Evolutionary conservation across 306 rosid genomes (phyloP).

Genomic region (Glycine soja): DNA sequence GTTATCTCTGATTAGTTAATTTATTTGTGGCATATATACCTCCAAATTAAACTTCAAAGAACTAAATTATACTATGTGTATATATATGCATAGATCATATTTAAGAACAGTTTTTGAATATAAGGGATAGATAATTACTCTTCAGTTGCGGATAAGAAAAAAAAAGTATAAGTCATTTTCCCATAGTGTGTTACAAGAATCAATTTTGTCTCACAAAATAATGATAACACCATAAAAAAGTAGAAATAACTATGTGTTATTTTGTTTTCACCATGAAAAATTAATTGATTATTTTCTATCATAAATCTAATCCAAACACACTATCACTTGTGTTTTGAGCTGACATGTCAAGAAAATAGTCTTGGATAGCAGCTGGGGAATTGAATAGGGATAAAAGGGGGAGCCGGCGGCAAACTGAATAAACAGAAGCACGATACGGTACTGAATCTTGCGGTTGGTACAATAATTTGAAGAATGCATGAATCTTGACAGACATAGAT

Average conservation of each 20-base stretch:
- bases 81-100: too few species aligned
- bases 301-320: too few species aligned
- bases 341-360: not conserved
- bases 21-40: too few species aligned
- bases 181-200: not conserved
- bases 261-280: too few species aligned
- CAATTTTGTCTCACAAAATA: too few species aligned
- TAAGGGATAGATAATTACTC: not conserved
- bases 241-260: too few species aligned
- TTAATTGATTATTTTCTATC: too few species aligned
- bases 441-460: not conserved
- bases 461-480: conserved; percentile 23
- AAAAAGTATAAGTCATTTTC: not conserved
- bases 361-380: too few species aligned
- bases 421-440: conserved; percentile 5
- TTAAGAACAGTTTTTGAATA: not conserved
- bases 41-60: too few species aligned
- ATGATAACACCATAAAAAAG: too few species aligned
- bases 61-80: too few species aligned
- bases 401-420: conserved; percentile 3
- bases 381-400: too few species aligned
- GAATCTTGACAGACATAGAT: conserved; percentile 10
- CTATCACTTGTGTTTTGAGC: not conserved
- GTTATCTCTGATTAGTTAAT: conserved; percentile 1
- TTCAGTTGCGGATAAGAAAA: not conserved